A percentile compares a stretch with the other conserved stretches of the same genome.
Evolutionary conservation across 2,329 filamentous ascomycete genomes (phyloP).

Genomic region (Scedosporium aurantiacum): DNA sequence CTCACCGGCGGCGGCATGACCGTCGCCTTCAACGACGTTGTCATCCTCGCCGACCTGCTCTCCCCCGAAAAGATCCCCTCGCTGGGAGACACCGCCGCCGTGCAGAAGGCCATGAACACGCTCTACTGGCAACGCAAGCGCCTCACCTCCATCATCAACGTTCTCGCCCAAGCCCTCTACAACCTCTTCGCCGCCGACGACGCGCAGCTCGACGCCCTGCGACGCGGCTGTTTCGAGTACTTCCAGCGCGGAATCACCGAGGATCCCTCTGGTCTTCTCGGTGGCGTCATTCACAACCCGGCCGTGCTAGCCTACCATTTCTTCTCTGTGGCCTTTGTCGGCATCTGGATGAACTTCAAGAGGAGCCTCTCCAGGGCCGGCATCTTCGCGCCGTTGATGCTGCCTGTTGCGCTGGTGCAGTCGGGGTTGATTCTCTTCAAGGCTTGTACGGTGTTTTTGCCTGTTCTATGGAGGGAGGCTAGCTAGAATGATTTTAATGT

Average conservation of each 20-base stretch:
- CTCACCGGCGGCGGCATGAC: conserved; percentile 97
- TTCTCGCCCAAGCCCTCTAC: conserved; percentile 92
- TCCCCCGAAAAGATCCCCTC: conserved; percentile 56
- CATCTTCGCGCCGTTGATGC: conserved; percentile 40
- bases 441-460: conserved; percentile 71
- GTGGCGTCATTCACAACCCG: conserved; percentile 68
- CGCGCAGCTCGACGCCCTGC: conserved; percentile 64
- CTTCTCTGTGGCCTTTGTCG: conserved; percentile 82
- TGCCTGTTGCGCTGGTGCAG: conserved; percentile 55
- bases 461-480: conserved; percentile 44
- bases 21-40: conserved; percentile 86
- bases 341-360: conserved; percentile 56
- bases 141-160: conserved; percentile 83
- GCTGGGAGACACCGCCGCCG: conserved; percentile 54
- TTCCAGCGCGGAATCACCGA: conserved; percentile 68
- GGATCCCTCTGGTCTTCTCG: conserved; percentile 71
- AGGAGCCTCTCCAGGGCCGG: conserved; percentile 28
- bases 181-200: conserved; percentile 80
- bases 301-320: conserved; percentile 81
- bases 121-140: conserved; percentile 87
- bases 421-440: conserved; percentile 65
- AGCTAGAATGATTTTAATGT: not conserved
- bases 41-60: conserved; percentile 65
- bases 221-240: conserved; percentile 85
- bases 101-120: conserved; percentile 55